A percentile compares a stretch with the other conserved stretches of the same genome.
phyloP scores from a whole-genome alignment of 495 filamentous ascomycete genomes.

The Talaromyces borbonicus region DNA sequence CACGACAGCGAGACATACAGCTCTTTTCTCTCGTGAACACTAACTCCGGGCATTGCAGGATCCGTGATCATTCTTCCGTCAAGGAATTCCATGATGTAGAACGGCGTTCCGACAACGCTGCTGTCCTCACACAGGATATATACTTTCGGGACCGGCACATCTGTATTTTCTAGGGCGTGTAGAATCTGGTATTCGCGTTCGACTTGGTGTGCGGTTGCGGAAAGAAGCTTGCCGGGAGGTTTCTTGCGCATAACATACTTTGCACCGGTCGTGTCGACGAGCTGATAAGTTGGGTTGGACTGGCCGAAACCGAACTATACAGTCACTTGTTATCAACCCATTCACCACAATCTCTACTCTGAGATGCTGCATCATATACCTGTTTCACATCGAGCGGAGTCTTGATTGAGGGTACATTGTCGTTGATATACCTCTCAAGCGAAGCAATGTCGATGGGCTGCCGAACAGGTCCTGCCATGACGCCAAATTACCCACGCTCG shows the following conservation, averaged over 20 bases:
- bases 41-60: conserved; percentile 67
- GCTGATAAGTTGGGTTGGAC: conserved; percentile 91
- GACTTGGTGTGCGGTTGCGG: conserved; percentile 88
- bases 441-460: conserved; percentile 76
- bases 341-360: not conserved
- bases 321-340: conserved; percentile 2
- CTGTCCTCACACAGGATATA: conserved; percentile 80
- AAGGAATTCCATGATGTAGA: conserved; percentile 94
- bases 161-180: conserved; percentile 63
- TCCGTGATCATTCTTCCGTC: conserved; percentile 89
- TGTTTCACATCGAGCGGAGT: conserved; percentile 80
- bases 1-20: not conserved
- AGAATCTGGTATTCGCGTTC: conserved; percentile 92
- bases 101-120: conserved; percentile 72
- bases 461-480: conserved; percentile 80
- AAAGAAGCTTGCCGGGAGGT: conserved; percentile 82
- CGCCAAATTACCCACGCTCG: conserved; percentile 7
- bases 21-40: conserved; percentile 50
- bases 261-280: conserved; percentile 55
- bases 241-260: conserved; percentile 91
- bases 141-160: conserved; percentile 79
- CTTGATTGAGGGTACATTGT: conserved; percentile 69
- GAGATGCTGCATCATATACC: conserved; percentile 36
- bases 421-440: conserved; percentile 66
- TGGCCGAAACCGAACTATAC: conserved; percentile 88